These are phyloP conservation scores for Mucor lusitanicus DNA, from an alignment of 371 early-diverging fungal species.

Conservation along the genomic window DNA sequence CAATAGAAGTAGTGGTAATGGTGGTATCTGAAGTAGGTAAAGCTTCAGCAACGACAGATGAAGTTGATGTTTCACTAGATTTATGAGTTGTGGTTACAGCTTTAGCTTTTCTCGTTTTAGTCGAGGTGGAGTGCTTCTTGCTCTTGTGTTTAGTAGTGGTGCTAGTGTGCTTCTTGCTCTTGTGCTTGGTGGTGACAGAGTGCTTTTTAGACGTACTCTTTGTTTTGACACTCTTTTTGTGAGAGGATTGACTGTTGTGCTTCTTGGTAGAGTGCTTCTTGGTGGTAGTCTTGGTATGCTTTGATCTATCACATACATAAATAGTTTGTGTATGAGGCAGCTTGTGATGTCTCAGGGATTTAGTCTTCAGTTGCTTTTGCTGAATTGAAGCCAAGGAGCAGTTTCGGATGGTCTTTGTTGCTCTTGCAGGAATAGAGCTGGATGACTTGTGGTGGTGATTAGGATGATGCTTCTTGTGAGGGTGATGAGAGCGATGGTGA, in stretches of 20 bases:
- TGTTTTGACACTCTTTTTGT: background rate
- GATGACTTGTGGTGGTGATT: background rate
- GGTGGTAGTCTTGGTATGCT: background rate
- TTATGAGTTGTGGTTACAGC: constrained; percentile 4
- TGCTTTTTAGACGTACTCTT: constrained; percentile 3
- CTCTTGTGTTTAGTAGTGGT: background rate
- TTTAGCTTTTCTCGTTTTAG: background rate
- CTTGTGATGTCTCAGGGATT: background rate
- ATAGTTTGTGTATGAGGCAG: background rate
- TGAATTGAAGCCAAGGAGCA: constrained; percentile 6
- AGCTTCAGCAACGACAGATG: background rate
- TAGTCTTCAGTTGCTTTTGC: background rate
- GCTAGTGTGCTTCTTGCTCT: background rate
- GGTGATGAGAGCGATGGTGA: background rate
- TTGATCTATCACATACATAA: constrained; percentile 15
- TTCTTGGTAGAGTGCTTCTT: constrained; percentile 8
- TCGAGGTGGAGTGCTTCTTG: background rate
- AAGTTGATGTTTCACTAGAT: constrained; percentile 1
- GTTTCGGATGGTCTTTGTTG: constrained; percentile 10
- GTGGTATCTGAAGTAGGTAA: background rate
- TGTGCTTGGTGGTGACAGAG: background rate
- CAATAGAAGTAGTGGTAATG: background rate
- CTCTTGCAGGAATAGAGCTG: background rate
- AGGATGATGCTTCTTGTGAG: background rate
- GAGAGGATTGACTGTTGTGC: background rate